Conservation (phyloP, 805 yeast genomes). For the Spathaspora boniae region DNA sequence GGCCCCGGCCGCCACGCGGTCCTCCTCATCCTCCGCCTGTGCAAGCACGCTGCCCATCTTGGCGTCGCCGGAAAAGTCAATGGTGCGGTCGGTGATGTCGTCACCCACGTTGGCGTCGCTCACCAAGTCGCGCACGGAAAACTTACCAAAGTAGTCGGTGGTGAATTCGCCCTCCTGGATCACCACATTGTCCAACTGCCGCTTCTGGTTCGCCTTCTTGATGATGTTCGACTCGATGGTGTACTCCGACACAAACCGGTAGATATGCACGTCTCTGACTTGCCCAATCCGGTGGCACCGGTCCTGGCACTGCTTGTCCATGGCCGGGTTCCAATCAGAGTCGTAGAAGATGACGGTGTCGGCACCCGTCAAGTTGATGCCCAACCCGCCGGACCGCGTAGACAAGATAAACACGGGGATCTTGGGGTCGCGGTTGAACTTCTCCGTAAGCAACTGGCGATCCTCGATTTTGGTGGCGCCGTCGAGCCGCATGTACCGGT, state of each 20-base stretch:
- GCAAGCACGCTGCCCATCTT: constrained; percentile 64
- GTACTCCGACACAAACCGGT: constrained; percentile 91
- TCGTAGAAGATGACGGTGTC: constrained; percentile 98
- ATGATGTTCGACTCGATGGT: constrained; percentile 95
- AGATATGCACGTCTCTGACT: constrained; percentile 95
- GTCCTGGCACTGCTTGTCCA: constrained; percentile 99
- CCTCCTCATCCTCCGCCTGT: constrained; percentile 93
- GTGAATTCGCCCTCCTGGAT: constrained; percentile 98
- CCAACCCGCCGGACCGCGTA: constrained; percentile 97
- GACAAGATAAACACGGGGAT: constrained; percentile 90
- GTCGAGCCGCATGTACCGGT: constrained; percentile 89
- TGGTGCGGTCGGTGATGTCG: constrained; percentile 40
- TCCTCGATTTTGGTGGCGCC: constrained; percentile 98
- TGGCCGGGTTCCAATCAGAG: constrained; percentile 99
- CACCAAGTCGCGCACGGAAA: constrained; percentile 80
- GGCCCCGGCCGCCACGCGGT: constrained; percentile 80
- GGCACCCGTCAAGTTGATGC: constrained; percentile 96
- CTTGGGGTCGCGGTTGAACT: constrained; percentile 81
- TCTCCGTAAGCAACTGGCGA: constrained; percentile 88
- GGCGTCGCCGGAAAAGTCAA: constrained; percentile 31
- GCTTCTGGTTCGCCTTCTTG: constrained; percentile 90
- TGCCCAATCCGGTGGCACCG: constrained; percentile 99
- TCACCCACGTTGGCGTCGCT: constrained; percentile 51
- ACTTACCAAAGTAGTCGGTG: constrained; percentile 87
- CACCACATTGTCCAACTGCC: constrained; percentile 89